These are phyloP conservation scores for Nymphaea colorata DNA, from an alignment of 164 flowering plant species.

Conservation along the genomic window DNA sequence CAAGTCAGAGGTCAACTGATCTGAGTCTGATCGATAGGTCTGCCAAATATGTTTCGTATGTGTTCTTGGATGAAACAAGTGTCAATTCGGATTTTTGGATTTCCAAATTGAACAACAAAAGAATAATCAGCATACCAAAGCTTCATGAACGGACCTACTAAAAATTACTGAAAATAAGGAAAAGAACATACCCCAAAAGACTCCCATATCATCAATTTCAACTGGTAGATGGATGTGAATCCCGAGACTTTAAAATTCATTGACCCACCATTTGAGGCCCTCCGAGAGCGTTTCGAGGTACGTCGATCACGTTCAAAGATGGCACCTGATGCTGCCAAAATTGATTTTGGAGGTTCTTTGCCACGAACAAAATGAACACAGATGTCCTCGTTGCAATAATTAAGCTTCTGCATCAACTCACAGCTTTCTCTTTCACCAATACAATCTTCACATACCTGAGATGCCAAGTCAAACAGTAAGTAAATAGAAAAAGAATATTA, in stretches of 20 bases:
- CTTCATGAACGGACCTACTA: not conserved
- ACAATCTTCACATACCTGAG: slow-evolving; percentile 79
- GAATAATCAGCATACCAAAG: not conserved
- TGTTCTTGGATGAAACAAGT: too few relatives aligned
- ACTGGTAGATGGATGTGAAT: slow-evolving; percentile 72
- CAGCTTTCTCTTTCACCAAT: slow-evolving; percentile 88
- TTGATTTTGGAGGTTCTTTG: slow-evolving; percentile 80
- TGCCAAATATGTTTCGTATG: too few relatives aligned
- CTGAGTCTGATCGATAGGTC: too few relatives aligned
- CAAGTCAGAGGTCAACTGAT: too few relatives aligned
- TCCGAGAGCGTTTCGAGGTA: slow-evolving; percentile 77
- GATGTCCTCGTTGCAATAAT: slow-evolving; percentile 65
- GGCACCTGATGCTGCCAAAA: slow-evolving; percentile 67
- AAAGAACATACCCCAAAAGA: slow-evolving; percentile 74
- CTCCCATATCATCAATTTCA: slow-evolving; percentile 99
- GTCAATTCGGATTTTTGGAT: too few relatives aligned
- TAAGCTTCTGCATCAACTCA: slow-evolving; percentile 69
- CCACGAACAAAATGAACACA: slow-evolving; percentile 62
- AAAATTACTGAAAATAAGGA: not conserved
- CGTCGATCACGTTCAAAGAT: slow-evolving; percentile 63
- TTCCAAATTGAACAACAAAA: too few relatives aligned
- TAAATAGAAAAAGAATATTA: not conserved
- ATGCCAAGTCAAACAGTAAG: not conserved
- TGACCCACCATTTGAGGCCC: slow-evolving; percentile 49
- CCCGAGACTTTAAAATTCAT: slow-evolving; percentile 75